A percentile compares a stretch with the other conserved stretches of the same genome.
Evolutionary conservation across 768 basidiomycete species (phyloP).

Genomic region (Agaricus subrufescens): DNA sequence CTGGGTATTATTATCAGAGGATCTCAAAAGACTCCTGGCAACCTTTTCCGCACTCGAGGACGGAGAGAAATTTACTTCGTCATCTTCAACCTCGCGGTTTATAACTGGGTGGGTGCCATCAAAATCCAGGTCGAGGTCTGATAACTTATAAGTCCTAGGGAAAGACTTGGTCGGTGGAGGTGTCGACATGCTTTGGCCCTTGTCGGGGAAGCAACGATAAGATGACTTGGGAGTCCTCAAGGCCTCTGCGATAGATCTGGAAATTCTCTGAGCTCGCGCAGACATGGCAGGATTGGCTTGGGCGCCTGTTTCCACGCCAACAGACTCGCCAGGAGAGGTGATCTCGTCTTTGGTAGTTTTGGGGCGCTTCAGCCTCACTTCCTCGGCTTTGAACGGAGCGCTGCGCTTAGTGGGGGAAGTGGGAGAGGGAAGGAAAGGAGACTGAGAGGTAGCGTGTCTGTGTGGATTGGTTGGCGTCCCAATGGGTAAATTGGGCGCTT

Average conservation of each 20-base stretch:
- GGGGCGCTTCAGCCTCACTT: not conserved
- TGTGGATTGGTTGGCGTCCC: not conserved
- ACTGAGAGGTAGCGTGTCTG: not conserved
- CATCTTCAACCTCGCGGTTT: not conserved
- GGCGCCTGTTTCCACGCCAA: not conserved
- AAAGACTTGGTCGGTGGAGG: not conserved
- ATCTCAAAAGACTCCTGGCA: not conserved
- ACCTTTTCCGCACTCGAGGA: not conserved
- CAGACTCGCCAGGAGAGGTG: not conserved
- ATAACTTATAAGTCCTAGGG: not conserved
- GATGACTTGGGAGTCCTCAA: not conserved
- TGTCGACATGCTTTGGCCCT: not conserved
- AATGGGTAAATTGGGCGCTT: not conserved
- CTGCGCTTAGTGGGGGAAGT: constrained; percentile 1
- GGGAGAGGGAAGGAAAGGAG: not conserved
- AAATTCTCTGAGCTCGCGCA: not conserved
- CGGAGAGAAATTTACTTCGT: not conserved
- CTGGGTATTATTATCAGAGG: not conserved
- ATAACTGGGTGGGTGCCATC: not conserved
- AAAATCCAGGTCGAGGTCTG: not conserved
- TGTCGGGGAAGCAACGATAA: not conserved
- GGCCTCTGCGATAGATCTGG: not conserved
- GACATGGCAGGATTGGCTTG: not conserved
- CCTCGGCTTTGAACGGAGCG: not conserved
- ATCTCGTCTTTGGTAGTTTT: constrained; percentile 3